Evolutionary conservation across 495 filamentous ascomycete species (phyloP).

Genomic region (Aspergillus biplanus): DNA sequence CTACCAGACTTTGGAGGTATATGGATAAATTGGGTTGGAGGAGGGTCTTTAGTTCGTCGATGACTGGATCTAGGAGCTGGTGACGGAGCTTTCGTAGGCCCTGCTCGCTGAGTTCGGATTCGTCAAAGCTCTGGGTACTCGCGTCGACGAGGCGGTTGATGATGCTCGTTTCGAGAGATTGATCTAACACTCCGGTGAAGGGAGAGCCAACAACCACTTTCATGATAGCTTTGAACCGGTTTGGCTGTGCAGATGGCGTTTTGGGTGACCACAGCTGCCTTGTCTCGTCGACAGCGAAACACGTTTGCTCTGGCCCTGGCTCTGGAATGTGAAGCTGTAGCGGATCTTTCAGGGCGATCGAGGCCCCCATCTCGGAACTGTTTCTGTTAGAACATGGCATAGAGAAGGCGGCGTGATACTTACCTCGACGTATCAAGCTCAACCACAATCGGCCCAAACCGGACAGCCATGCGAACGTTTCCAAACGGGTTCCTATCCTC

Average conservation of each 20-base stretch:
- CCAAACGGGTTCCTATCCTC: conserved; percentile 38
- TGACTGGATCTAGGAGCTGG: neutral
- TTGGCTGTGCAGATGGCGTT: conserved; percentile 20
- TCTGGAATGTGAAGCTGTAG: conserved; percentile 17
- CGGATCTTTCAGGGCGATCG: conserved; percentile 33
- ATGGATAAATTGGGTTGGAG: conserved; percentile 20
- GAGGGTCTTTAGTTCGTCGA: conserved; percentile 17
- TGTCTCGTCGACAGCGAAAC: conserved; percentile 3
- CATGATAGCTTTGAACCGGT: conserved; percentile 41
- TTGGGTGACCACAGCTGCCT: conserved; percentile 23
- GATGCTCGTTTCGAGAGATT: conserved; percentile 28
- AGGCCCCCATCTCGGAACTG: conserved; percentile 35
- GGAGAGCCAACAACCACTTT: conserved; percentile 43
- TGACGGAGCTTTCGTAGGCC: neutral
- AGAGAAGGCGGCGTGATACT: neutral
- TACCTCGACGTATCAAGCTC: conserved; percentile 40
- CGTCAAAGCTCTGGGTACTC: conserved; percentile 17
- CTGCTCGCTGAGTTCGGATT: conserved; percentile 10
- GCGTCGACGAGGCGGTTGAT: conserved; percentile 26
- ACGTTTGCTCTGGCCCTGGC: too few relatives aligned
- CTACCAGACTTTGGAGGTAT: conserved; percentile 31
- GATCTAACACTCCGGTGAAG: conserved; percentile 32
- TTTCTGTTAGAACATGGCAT: neutral
- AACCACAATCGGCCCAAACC: conserved; percentile 42
- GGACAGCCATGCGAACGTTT: conserved; percentile 46